phyloP scores from a whole-genome alignment of 768 basidiomycete species.

The Boletus vermiculosoides region DNA sequence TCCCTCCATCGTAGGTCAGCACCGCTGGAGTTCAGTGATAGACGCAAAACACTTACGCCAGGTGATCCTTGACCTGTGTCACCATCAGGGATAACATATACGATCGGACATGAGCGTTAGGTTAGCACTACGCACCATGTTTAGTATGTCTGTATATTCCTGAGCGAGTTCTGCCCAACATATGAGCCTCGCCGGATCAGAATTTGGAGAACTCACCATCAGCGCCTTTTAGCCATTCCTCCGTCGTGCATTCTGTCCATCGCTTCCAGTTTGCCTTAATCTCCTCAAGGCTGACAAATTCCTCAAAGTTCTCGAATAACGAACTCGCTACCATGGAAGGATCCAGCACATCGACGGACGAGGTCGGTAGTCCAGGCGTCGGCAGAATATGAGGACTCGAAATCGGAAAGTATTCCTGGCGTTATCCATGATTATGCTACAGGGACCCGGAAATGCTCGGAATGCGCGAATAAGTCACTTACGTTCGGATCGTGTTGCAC shows the following conservation, averaged over 20 bases:
- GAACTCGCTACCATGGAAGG: conserved; percentile 11
- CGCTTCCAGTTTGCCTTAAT: conserved; percentile 23
- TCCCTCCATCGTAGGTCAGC: conserved; percentile 19
- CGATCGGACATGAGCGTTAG: not conserved
- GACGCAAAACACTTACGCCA: conserved; percentile 20
- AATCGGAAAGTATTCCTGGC: conserved; percentile 21
- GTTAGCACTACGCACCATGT: conserved; percentile 19
- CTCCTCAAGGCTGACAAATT: conserved; percentile 23
- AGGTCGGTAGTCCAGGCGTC: conserved; percentile 10
- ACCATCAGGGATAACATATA: not conserved
- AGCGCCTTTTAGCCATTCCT: conserved; percentile 32
- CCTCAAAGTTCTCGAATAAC: conserved; percentile 21
- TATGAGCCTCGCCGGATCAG: not conserved
- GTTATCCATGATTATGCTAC: not conserved
- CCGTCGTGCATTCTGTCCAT: conserved; percentile 30
- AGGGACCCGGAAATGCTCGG: not conserved
- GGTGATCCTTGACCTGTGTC: conserved; percentile 28
- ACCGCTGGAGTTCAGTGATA: not conserved
- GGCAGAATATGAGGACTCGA: conserved; percentile 22
- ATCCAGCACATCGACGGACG: conserved; percentile 2
- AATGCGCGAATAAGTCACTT: conserved; percentile 3
- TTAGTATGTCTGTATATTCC: conserved; percentile 18
- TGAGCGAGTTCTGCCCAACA: conserved; percentile 18
- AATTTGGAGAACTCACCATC: conserved; percentile 23
- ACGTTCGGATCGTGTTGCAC: conserved; percentile 19